Evolutionary conservation across 176 grass and related monocot species (phyloP), one percentile per base, ranked within the genome.

Genomic region (Eremochloa ophiuroides): DNA sequence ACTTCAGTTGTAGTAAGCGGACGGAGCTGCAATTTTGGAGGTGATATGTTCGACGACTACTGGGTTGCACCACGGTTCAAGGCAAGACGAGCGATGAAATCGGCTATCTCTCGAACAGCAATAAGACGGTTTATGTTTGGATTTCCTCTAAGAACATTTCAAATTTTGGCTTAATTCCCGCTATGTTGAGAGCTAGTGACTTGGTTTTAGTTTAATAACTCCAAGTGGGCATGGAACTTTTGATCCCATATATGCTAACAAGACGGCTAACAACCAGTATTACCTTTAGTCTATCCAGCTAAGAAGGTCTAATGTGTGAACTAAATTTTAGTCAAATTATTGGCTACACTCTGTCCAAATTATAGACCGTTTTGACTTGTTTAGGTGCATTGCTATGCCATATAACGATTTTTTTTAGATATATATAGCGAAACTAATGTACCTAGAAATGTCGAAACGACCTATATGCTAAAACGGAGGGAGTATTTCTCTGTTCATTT

Each of bases 11-110:
- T 0, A 23, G 71, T 30, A 9, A 41, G 42, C 25, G 18, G 56
- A 59, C 10, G 16, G 17, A 31, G 42, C 7, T 35, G 35, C 43
- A 58, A 5, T 82, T 77, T 85, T 72, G 83, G 87, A 34, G 28
- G 12, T 56, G 27, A 11, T 43, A 16, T 61, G 42, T 83, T 74
- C 13, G 59, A 16, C 65, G 33, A 23, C 7, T 1, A 22, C 30
- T 22, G 31, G 34, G 64, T 3, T 68, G 61, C 7, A 44, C 38
- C 35, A 26, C 0, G 12, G 33, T 39, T 39, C 16, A 67, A n/a
- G 17, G 67, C 60, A 62, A 62, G 60, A 62, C 16, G 5, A 62
- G 26, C 12, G 12, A 29, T 30, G 60, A 16, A 62, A 29, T 30
- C 60, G 60, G 58, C 4, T 62, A 30, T 29, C 60, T 62, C 12